These are phyloP conservation scores for Aspergillus biplanus DNA, from an alignment of 495 filamentous ascomycete genomes.

Conservation along the genomic window DNA sequence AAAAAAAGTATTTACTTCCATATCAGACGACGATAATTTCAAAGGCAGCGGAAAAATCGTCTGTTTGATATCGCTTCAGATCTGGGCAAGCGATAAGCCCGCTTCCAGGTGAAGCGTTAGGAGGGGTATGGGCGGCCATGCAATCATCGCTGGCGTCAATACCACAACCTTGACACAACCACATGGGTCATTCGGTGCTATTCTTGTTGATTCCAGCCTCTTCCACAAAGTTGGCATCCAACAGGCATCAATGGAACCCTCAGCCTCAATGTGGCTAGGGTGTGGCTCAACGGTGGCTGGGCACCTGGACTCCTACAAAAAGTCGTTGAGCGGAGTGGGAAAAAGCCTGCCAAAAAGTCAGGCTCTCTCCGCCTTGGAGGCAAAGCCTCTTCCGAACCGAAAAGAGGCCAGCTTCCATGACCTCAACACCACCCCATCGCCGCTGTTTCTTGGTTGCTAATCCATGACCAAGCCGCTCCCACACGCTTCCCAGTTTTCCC, in stretches of 20 bases:
- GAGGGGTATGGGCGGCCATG: too few species aligned
- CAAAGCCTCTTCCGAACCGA: not conserved
- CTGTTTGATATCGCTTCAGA: too few species aligned
- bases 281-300: constrained; percentile 14
- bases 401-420: constrained; percentile 4
- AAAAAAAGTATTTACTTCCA: too few species aligned
- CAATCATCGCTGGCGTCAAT: too few species aligned
- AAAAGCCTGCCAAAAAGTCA: constrained; percentile 6
- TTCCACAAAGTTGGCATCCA: not conserved
- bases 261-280: not conserved
- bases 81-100: too few species aligned
- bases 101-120: too few species aligned
- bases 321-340: not conserved
- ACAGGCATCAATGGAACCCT: not conserved
- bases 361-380: constrained; percentile 13
- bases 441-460: not conserved
- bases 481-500: constrained; percentile 50
- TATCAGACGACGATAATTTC: too few species aligned
- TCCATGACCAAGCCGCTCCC: constrained; percentile 47
- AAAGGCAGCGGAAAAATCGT: too few species aligned
- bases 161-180: too few species aligned
- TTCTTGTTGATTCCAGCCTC: not conserved
- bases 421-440: not conserved
- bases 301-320: not conserved
- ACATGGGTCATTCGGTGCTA: too few species aligned